A percentile compares a stretch with the other conserved stretches of the same genome.
These are phyloP conservation scores for Yarrowia yakushimensis DNA, from an alignment of 805 yeast species.

Conservation along the genomic window DNA sequence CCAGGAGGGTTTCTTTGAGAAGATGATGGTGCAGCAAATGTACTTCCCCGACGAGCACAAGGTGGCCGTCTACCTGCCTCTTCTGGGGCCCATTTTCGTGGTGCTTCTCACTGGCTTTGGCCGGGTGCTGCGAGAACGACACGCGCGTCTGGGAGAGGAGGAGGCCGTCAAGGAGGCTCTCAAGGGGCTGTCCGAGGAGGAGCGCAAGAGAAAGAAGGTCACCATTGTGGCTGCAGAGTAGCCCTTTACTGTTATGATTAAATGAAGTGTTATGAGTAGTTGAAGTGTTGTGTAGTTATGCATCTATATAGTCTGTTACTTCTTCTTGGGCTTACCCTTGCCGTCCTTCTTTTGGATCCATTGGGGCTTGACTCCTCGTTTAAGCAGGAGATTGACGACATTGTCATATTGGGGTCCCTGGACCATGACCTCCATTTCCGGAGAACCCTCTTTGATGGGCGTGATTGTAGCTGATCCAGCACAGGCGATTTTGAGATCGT, in stretches of 20 bases:
- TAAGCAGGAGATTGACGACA: constrained; percentile 54
- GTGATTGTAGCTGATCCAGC: constrained; percentile 79
- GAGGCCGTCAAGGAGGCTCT: not conserved
- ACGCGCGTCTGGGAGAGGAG: not conserved
- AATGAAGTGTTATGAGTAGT: no score
- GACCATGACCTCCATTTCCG: constrained; percentile 68
- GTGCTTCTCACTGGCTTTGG: constrained; percentile 45
- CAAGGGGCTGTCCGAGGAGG: not conserved
- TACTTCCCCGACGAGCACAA: constrained; percentile 95
- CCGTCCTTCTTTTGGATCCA: constrained; percentile 50
- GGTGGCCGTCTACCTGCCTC: constrained; percentile 87
- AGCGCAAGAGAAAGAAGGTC: not conserved
- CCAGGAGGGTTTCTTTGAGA: constrained; percentile 81
- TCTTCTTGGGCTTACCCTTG: constrained; percentile 15
- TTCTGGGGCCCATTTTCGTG: constrained; percentile 78
- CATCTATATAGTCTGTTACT: not conserved
- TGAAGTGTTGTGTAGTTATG: no score
- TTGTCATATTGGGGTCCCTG: constrained; percentile 84
- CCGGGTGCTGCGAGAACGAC: constrained; percentile 33
- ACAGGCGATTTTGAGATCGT: constrained; percentile 69
- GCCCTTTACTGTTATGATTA: not conserved
- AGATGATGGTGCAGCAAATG: constrained; percentile 91
- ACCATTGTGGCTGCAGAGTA: not conserved
- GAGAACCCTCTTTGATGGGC: constrained; percentile 45
- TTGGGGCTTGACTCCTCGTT: constrained; percentile 58